Conservation (phyloP, 164 flowering plant species). For the Macadamia integrifolia region DNA sequence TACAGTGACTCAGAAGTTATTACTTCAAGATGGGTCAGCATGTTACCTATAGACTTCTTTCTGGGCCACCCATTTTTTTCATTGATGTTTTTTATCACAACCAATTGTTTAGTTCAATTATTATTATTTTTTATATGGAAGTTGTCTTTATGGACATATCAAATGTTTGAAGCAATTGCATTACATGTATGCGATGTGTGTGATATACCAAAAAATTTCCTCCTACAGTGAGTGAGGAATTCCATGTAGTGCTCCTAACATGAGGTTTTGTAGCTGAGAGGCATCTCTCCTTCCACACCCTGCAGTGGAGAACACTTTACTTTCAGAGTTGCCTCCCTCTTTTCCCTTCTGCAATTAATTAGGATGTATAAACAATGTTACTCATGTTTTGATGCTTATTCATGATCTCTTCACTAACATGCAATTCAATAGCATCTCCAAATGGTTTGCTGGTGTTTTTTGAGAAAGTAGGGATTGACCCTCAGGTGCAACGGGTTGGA, state of each 20-base stretch:
- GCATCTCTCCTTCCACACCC: no score
- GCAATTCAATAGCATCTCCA: not conserved
- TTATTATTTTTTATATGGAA: not conserved
- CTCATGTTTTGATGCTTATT: no score
- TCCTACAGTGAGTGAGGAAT: no score
- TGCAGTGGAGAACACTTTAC: not conserved
- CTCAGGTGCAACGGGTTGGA: constrained; percentile 85
- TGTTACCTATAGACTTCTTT: not conserved
- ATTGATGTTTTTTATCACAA: no score
- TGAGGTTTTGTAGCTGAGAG: no score
- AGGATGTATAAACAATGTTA: not conserved
- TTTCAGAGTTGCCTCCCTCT: not conserved
- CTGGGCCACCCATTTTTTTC: not conserved
- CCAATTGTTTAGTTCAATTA: not conserved
- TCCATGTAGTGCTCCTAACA: no score
- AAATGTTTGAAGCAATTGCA: not conserved
- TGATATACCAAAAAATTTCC: not conserved
- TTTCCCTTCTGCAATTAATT: not conserved
- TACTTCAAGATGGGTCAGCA: not conserved
- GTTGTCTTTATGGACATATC: not conserved
- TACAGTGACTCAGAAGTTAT: not conserved
- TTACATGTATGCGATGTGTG: not conserved
- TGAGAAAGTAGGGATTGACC: constrained; percentile 84
- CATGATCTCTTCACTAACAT: not conserved
- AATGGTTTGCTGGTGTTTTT: constrained; percentile 54